phyloP scores from a whole-genome alignment of 805 yeast species.

The Lachancea thermotolerans region DNA sequence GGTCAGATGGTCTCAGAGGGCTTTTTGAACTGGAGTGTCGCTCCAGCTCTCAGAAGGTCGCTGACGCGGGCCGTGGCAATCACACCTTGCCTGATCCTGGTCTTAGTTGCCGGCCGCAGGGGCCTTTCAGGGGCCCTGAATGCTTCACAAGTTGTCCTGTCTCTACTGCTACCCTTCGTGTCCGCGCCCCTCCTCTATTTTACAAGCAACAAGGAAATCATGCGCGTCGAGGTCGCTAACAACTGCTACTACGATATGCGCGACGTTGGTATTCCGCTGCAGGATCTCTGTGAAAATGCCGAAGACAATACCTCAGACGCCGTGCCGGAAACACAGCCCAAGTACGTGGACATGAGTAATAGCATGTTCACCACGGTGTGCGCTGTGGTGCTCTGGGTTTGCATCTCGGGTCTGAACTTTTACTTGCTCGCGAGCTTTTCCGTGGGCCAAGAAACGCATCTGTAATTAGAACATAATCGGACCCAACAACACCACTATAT shows the following conservation, averaged over 20 bases:
- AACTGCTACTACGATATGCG: constrained; percentile 10
- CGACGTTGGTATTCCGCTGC: constrained; percentile 8
- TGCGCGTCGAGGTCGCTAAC: constrained; percentile 45
- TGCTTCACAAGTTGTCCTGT: constrained; percentile 78
- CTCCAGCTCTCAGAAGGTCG: constrained; percentile 75
- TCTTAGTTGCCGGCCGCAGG: constrained; percentile 67
- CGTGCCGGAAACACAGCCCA: constrained; percentile 2
- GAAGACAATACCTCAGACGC: not conserved
- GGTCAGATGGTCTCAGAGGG: constrained; percentile 96
- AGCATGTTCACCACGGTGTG: constrained; percentile 41
- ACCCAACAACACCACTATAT: not conserved
- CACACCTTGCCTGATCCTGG: constrained; percentile 75
- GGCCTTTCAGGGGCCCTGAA: constrained; percentile 74
- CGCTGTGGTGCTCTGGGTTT: constrained; percentile 59
- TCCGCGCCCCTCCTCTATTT: constrained; percentile 82
- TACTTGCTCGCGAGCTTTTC: constrained; percentile 49
- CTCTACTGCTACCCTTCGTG: constrained; percentile 75
- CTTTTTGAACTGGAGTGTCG: constrained; percentile 69
- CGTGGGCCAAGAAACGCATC: constrained; percentile 37
- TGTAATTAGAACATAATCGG: constrained; percentile 13
- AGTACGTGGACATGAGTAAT: constrained; percentile 38
- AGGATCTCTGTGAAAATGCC: not conserved
- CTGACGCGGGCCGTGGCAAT: constrained; percentile 81
- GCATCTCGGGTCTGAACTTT: constrained; percentile 61
- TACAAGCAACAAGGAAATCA: constrained; percentile 61